Evolutionary conservation across 306 rosid species (phyloP), one percentile per base, ranked within the genome.

Genomic region (Cucurbita pepo): DNA sequence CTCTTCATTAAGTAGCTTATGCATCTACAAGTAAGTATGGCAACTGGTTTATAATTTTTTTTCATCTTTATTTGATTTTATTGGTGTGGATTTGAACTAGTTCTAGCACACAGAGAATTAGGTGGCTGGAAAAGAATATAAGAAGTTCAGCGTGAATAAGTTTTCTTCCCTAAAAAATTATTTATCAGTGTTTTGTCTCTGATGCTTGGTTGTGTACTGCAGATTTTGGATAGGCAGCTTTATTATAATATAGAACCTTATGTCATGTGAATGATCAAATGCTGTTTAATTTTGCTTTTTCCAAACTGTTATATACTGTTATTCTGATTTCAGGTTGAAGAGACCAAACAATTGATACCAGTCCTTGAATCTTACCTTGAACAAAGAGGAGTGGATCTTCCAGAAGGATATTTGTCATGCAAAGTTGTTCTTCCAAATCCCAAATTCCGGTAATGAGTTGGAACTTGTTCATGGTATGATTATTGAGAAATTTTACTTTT

Each of bases 351-450:
- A 71, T 89, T 85, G 75, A 90, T 79, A 38, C 78, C 94, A 63
- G 80, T 94, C 79, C 96, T 94, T 54, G 92, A 87, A 74, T 86
- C 97, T 6, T 94, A 94, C 82, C 87, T 94, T 78, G 95, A 86
- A 88, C 97, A 87, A 79, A 87, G 98, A 83, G 98, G 97, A 83
- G 83, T 86, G 77, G 67, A 61, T 69, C 81, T 87, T 66, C 95
- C 95, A 41, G 70, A 82, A 77, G 97, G 90, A 71, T 85, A 84
- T 79, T 69, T 94, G 44, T 83, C 95, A 52, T 87, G 81, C 79
- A 90, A 90, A 87, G 90, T 94, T 74, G 76, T 92, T 71, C 96
- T 92, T 72, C 91, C 93, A 78, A 88, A 92, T 85, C 93, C 96
- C 19, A 87, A 89, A 77, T 76, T 84, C 70, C 59, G 95, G 98